Evolutionary conservation across 1,284 basidiomycete species (phyloP).

Genomic region (Athelia psychrophila): DNA sequence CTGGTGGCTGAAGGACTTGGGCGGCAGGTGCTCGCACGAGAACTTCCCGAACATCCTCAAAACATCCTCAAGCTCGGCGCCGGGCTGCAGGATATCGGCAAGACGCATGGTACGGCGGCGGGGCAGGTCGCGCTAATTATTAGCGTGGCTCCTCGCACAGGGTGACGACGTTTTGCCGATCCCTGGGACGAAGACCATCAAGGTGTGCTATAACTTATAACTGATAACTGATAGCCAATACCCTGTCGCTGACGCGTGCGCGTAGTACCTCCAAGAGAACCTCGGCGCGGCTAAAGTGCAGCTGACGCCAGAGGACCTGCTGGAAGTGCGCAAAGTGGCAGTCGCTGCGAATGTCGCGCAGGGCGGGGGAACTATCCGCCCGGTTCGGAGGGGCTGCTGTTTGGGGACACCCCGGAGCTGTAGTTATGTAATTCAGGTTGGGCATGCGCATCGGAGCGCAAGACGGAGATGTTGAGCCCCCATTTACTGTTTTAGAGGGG

Average conservation of each 20-base stretch:
- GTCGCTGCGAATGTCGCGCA: constrained; percentile 24
- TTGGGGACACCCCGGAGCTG: neutral
- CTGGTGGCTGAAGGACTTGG: too few relatives aligned
- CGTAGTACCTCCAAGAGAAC: constrained; percentile 41
- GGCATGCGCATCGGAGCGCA: too few relatives aligned
- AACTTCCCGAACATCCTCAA: constrained; percentile 65
- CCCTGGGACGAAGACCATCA: constrained; percentile 45
- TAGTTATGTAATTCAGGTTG: too few relatives aligned
- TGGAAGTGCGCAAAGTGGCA: constrained; percentile 31
- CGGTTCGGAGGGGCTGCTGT: neutral
- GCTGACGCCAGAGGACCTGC: constrained; percentile 33
- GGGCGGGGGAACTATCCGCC: neutral
- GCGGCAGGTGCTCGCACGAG: constrained; percentile 38
- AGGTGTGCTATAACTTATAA: constrained; percentile 22
- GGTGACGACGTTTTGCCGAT: constrained; percentile 52
- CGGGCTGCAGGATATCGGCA: constrained; percentile 40
- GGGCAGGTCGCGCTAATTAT: constrained; percentile 54
- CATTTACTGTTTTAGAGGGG: too few relatives aligned
- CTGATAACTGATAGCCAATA: neutral
- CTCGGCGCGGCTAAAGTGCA: constrained; percentile 30
- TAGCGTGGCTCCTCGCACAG: constrained; percentile 62
- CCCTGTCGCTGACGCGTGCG: neutral
- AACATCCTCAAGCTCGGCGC: constrained; percentile 48
- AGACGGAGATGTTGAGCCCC: too few relatives aligned
- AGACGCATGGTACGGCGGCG: constrained; percentile 44